phyloP scores from a whole-genome alignment of 768 basidiomycete genomes.

The Tricholoma sp. region DNA sequence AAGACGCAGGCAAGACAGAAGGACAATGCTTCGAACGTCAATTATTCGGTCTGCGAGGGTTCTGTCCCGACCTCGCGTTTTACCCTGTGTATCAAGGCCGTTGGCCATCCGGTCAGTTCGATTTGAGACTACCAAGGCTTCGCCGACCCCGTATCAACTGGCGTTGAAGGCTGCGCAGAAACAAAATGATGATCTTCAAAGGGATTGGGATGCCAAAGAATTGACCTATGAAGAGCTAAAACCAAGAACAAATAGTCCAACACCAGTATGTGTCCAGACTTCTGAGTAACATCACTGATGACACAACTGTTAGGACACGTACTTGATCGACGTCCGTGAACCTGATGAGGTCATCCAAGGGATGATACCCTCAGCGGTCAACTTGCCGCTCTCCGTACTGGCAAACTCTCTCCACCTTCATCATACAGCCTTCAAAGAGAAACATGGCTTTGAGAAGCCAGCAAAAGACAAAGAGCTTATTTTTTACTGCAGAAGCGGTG shows the following conservation, averaged over 20 bases:
- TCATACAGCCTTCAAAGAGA: constrained; percentile 51
- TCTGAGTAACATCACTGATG: constrained; percentile 5
- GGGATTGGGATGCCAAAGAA: constrained; percentile 73
- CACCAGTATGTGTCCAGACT: constrained; percentile 37
- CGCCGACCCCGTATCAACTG: constrained; percentile 23
- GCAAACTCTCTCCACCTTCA: constrained; percentile 57
- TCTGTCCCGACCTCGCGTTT: constrained; percentile 11
- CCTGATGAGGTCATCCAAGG: constrained; percentile 88
- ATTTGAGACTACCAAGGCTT: constrained; percentile 13
- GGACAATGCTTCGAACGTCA: constrained; percentile 24
- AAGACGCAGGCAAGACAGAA: not conserved
- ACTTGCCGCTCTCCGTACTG: constrained; percentile 81
- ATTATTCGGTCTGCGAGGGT: constrained; percentile 19
- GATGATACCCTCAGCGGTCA: constrained; percentile 88
- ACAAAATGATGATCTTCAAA: constrained; percentile 38
- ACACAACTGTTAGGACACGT: constrained; percentile 48
- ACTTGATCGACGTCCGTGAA: constrained; percentile 89
- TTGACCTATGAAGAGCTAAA: constrained; percentile 81
- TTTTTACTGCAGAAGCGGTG: constrained; percentile 90
- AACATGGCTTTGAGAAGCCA: constrained; percentile 75
- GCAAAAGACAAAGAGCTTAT: constrained; percentile 65
- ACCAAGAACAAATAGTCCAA: constrained; percentile 72
- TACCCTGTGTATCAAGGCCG: constrained; percentile 6
- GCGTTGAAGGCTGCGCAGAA: constrained; percentile 30
- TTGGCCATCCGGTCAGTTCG: constrained; percentile 9